Percentiles rank a stretch among this genome's conserved stretches.
Conservation (phyloP, 2,329 filamentous ascomycete genomes). For the Paraconiothyrium sp. region DNA sequence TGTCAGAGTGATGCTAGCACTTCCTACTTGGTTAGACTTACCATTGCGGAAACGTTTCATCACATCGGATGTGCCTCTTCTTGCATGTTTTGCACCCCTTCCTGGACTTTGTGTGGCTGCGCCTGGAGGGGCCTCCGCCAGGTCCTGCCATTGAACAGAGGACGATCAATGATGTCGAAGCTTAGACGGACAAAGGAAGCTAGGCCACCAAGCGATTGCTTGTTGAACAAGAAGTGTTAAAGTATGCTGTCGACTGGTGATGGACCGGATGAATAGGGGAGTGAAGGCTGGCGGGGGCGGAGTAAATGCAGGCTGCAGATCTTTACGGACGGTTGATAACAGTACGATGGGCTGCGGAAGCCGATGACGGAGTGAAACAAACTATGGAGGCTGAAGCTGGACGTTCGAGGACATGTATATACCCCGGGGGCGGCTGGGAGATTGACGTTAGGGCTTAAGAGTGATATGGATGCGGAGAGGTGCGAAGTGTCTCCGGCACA, state of each 20-base stretch:
- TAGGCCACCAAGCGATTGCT: constrained; percentile 16
- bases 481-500: constrained; percentile 31
- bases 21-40: constrained; percentile 55
- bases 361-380: constrained; percentile 39
- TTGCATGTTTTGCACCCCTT: constrained; percentile 99
- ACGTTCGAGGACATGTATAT: constrained; percentile 52
- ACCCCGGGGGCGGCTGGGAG: constrained; percentile 40
- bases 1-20: constrained; percentile 30
- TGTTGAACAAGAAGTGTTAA: constrained; percentile 25
- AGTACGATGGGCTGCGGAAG: constrained; percentile 42
- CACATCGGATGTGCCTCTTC: constrained; percentile 94
- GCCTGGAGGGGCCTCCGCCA: constrained; percentile 88
- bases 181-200: constrained; percentile 6
- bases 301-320: constrained; percentile 46
- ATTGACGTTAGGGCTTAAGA: constrained; percentile 44
- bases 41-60: constrained; percentile 98
- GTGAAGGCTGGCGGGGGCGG: constrained; percentile 33
- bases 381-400: constrained; percentile 41
- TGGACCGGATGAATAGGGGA: constrained; percentile 24
- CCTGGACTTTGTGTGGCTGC: constrained; percentile 97
- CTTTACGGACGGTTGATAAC: constrained; percentile 40
- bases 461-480: constrained; percentile 39
- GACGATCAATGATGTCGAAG: constrained; percentile 15
- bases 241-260: constrained; percentile 19
- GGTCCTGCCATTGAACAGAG: constrained; percentile 79